Base-by-base conservation (phyloP, 495 filamentous ascomycete genomes). In the Clohesyomyces aquaticus region DNA sequence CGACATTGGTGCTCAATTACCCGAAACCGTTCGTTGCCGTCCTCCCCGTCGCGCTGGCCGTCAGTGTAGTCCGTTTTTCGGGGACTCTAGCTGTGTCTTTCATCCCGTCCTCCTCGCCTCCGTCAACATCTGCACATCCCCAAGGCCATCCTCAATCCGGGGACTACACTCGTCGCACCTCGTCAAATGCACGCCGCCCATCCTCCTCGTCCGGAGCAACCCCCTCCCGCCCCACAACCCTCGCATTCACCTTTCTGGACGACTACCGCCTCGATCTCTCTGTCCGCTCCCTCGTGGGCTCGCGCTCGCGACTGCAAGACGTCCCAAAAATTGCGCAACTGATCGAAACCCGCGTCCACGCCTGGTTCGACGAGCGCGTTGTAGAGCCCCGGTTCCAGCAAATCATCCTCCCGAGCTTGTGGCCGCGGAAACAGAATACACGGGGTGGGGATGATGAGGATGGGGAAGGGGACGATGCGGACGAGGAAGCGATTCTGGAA, bases 321-420 rank as follows among this genome's bases (percentile, higher is more conserved):
- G 91, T 98, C 12, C 94, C 94, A 11, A 98, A 98, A 74, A 95
- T 98, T 51, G 95, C 95, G 0, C 92, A 97, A 72, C 81, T 98
- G 2, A 88, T 98, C 41, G 94, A 98, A 75, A 86, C 87, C 4
- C 83, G 93, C 8, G 82, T 98, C 6, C 94, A 98, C 72, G 85
- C 88, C 25, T 98, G 94, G 94, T 96, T 98, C 67, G 94, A 98
- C 73, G 94, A 98, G 71, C 85, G 94, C 28, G 91, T 89, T 56
- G 94, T 98, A 1, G 94, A 98, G 77, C 94, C 94, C 10, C 83
- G 91, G 23, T 96, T 98, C 63, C 94, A 98, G 72, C 91, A 98
- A 55, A 93, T 98, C 38, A 91, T 89, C 8, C 77, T 98, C 25
- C 94, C 94, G 6, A 94, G 90, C 72, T 77, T 98, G 56, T 98